phyloP scores from a whole-genome alignment of 768 basidiomycete species.

The Rubroboletus satanas region DNA sequence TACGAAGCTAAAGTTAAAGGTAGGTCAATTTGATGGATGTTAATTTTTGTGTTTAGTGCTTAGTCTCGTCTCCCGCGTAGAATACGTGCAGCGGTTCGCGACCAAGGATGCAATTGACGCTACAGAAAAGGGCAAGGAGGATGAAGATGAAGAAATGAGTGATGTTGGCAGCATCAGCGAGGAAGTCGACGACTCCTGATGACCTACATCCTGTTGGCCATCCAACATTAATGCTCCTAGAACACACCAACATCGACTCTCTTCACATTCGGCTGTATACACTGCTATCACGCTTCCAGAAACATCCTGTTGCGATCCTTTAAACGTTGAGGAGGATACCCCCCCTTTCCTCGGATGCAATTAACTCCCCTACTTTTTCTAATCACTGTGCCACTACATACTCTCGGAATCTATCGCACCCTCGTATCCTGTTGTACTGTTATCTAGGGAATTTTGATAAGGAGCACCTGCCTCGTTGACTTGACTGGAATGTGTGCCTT shows the following conservation, averaged over 20 bases:
- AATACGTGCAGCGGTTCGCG: slow-evolving; percentile 94
- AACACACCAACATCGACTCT: slow-evolving; percentile 11
- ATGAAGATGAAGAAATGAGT: slow-evolving; percentile 85
- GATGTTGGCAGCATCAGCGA: slow-evolving; percentile 82
- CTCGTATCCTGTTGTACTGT: slow-evolving; percentile 26
- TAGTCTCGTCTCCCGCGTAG: slow-evolving; percentile 37
- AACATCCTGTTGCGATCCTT: slow-evolving; percentile 14
- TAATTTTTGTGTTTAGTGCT: slow-evolving; percentile 1
- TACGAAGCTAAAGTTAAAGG: slow-evolving; percentile 95
- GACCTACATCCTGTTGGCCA: not conserved
- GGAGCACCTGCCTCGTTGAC: slow-evolving; percentile 15
- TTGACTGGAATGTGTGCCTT: not conserved
- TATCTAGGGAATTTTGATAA: slow-evolving; percentile 26
- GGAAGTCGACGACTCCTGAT: slow-evolving; percentile 42
- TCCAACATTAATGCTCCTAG: slow-evolving; percentile 2
- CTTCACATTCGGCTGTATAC: slow-evolving; percentile 11
- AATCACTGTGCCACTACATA: slow-evolving; percentile 22
- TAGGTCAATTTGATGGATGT: slow-evolving; percentile 29
- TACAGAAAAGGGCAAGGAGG: slow-evolving; percentile 53
- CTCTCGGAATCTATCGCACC: slow-evolving; percentile 22
- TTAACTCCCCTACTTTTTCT: slow-evolving; percentile 13
- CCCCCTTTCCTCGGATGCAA: slow-evolving; percentile 17
- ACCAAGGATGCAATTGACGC: slow-evolving; percentile 87
- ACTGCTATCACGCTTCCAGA: slow-evolving; percentile 14
- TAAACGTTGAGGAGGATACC: slow-evolving; percentile 27